These are phyloP conservation scores for Inga laurina DNA, from an alignment of 306 rosid genomes.

Conservation along the genomic window DNA sequence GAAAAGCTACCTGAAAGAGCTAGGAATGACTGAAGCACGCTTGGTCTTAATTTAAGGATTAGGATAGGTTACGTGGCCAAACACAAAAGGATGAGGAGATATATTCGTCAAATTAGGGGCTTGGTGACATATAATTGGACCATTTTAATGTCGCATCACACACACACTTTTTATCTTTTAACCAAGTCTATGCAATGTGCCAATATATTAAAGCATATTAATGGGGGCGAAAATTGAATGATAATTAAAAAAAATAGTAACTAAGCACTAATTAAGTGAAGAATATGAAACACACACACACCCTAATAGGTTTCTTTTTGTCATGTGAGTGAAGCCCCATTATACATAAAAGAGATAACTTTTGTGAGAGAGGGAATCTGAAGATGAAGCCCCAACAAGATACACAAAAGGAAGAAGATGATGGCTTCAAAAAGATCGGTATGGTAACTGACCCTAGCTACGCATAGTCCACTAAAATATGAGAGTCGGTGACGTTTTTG, in stretches of 20 bases:
- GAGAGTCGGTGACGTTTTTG: constrained; percentile 57
- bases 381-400: not conserved
- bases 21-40: too few species aligned
- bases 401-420: not conserved
- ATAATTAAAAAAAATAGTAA: too few species aligned
- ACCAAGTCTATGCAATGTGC: not conserved
- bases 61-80: too few species aligned
- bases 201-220: too few species aligned
- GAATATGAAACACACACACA: too few species aligned
- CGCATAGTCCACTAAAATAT: not conserved
- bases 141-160: too few species aligned
- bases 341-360: not conserved
- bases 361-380: constrained; percentile 26
- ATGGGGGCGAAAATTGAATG: not conserved
- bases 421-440: constrained; percentile 19
- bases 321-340: not conserved
- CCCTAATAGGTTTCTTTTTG: too few species aligned
- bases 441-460: not conserved
- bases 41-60: too few species aligned
- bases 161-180: not conserved
- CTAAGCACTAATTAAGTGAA: not conserved
- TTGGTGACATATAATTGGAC: too few species aligned
- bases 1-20: too few species aligned
- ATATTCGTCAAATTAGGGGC: too few species aligned
- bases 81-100: too few species aligned